Conservation (phyloP, 2,329 filamentous ascomycete genomes). For the Epichloe typhina region DNA sequence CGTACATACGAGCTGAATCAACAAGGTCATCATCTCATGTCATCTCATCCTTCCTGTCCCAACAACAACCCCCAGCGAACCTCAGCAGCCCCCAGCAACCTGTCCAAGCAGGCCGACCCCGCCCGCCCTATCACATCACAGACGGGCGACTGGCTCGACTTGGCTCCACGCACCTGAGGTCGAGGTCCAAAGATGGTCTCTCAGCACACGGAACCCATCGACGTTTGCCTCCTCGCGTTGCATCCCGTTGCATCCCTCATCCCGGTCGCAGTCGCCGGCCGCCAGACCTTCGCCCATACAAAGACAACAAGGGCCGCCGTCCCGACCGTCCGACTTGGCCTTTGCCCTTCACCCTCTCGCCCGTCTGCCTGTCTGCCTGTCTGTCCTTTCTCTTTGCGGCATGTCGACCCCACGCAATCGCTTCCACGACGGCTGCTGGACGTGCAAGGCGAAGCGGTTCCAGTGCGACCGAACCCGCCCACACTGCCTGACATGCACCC, state of each 20-base stretch:
- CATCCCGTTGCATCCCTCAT: too few species aligned
- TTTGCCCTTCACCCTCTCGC: background rate
- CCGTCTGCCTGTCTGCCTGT: background rate
- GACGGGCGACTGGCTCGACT: background rate
- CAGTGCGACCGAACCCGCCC: slow-evolving; percentile 2
- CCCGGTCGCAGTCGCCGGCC: too few species aligned
- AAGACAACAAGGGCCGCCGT: background rate
- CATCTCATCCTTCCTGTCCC: too few species aligned
- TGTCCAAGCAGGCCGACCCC: slow-evolving; percentile 1
- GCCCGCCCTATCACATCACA: background rate
- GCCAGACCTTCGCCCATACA: too few species aligned
- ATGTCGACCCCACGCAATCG: slow-evolving; percentile 4
- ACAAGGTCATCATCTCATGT: too few species aligned
- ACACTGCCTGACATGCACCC: background rate
- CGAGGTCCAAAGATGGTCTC: background rate
- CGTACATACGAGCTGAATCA: too few species aligned
- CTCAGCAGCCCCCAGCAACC: too few species aligned
- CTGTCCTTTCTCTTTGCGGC: background rate
- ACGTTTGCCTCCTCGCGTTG: too few species aligned
- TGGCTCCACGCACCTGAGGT: background rate
- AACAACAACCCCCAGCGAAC: too few species aligned
- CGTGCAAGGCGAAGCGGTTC: slow-evolving; percentile 2
- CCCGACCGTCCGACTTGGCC: background rate
- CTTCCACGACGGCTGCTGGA: slow-evolving; percentile 4
- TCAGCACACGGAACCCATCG: background rate